Percentiles rank a stretch among this genome's conserved stretches.
Conservation (phyloP, 805 yeast genomes). For the Cyberlindnera maclurae region DNA sequence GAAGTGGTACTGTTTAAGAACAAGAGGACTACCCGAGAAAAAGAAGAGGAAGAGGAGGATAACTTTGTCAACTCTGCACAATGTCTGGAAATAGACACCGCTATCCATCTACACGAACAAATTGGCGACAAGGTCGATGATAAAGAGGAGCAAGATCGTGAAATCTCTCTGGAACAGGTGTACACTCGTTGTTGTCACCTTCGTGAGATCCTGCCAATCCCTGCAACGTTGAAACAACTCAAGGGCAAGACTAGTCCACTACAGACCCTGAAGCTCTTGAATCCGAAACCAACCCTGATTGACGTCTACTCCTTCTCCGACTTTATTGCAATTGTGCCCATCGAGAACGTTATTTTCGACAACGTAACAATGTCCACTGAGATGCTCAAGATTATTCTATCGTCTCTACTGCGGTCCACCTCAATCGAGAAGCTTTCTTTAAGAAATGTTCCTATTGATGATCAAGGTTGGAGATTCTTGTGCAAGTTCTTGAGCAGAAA, state of each 20-base stretch:
- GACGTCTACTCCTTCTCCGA: constrained; percentile 87
- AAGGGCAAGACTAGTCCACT: constrained; percentile 73
- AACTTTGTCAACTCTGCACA: constrained; percentile 12
- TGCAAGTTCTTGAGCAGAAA: constrained; percentile 70
- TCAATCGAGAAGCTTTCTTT: constrained; percentile 67
- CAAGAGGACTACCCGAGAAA: constrained; percentile 14
- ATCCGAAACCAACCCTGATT: constrained; percentile 85
- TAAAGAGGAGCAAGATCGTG: constrained; percentile 5
- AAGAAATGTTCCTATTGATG: constrained; percentile 68
- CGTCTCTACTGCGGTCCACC: constrained; percentile 60
- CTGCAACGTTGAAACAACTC: constrained; percentile 78
- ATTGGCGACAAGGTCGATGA: constrained; percentile 30
- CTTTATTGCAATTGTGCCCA: constrained; percentile 79
- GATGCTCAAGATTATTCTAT: constrained; percentile 68
- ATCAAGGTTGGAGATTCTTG: constrained; percentile 69
- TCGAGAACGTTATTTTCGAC: constrained; percentile 68
- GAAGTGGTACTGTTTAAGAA: constrained; percentile 48
- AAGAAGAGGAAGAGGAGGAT: constrained; percentile 21
- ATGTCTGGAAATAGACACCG: constrained; percentile 54
- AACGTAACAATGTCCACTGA: constrained; percentile 68
- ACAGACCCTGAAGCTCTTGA: constrained; percentile 61
- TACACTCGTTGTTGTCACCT: constrained; percentile 92
- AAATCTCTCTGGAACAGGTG: constrained; percentile 48
- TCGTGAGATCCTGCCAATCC: constrained; percentile 86
- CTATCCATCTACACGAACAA: constrained; percentile 55